Evolutionary conservation across 2,329 filamentous ascomycete genomes (phyloP).

Genomic region (Catunica adiposa): DNA sequence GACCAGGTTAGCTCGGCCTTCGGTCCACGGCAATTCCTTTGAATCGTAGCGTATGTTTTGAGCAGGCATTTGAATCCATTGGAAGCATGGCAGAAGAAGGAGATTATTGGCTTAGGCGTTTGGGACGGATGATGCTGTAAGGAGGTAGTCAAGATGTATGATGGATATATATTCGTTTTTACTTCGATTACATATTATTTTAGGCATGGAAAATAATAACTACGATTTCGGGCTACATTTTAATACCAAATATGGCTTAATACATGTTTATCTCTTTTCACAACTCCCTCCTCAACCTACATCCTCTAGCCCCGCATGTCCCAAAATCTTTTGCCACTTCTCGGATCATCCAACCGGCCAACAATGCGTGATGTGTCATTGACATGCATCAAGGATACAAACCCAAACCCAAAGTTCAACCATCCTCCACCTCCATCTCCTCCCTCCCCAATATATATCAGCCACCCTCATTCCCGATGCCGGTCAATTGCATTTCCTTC

Average conservation of each 20-base stretch:
- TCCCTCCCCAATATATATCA: not conserved
- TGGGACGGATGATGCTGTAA: not conserved
- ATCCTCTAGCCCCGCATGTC: not conserved
- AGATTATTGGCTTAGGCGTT: not conserved
- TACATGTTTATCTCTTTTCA: not conserved
- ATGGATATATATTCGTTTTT: too few relatives aligned
- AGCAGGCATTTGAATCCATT: not conserved
- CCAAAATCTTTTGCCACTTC: not conserved
- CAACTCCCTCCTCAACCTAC: not conserved
- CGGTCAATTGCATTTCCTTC: not conserved
- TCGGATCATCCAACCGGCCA: slow-evolving; percentile 2
- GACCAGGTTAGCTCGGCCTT: not conserved
- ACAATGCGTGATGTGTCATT: not conserved
- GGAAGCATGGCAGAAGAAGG: not conserved
- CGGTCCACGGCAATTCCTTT: slow-evolving; percentile 11
- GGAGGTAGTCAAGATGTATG: not conserved
- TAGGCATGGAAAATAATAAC: too few relatives aligned
- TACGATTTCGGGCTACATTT: not conserved
- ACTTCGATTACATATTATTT: too few relatives aligned
- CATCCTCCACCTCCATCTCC: not conserved
- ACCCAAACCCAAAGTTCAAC: not conserved
- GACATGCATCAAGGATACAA: not conserved
- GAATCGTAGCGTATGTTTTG: not conserved
- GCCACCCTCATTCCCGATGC: not conserved
- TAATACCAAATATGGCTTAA: not conserved